A percentile compares a stretch with the other conserved stretches of the same genome.
These are phyloP conservation scores for Potentilla sterilis DNA, from an alignment of 306 rosid species.

Conservation along the genomic window DNA sequence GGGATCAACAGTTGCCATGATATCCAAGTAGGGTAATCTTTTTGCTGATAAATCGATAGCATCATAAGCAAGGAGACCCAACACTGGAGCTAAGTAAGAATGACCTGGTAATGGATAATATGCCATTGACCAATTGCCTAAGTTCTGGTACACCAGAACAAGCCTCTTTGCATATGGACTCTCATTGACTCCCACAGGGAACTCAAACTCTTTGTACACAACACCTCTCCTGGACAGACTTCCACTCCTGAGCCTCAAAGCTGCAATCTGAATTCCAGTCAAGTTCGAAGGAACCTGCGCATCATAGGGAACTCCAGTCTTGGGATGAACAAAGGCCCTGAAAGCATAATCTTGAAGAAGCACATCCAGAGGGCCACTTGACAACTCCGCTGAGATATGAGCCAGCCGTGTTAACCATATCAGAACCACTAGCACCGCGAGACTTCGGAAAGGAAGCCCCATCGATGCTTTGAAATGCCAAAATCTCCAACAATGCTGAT, in stretches of 20 bases:
- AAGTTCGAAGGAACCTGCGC: conserved; percentile 35
- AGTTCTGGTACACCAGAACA: conserved; percentile 85
- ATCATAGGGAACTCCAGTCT: conserved; percentile 29
- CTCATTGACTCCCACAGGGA: conserved; percentile 50
- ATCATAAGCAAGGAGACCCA: conserved; percentile 80
- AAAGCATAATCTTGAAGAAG: conserved; percentile 47
- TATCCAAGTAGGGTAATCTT: conserved; percentile 39
- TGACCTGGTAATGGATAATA: conserved; percentile 64
- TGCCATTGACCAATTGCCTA: conserved; percentile 55
- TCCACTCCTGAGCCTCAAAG: conserved; percentile 60
- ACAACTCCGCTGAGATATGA: conserved; percentile 42
- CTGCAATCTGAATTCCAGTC: conserved; percentile 39
- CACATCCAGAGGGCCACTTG: conserved; percentile 23
- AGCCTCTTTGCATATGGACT: conserved; percentile 73
- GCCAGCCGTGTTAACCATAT: conserved; percentile 44
- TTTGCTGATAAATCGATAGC: conserved; percentile 62
- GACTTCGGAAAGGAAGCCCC: conserved; percentile 60
- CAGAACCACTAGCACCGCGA: conserved; percentile 43
- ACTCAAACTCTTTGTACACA: conserved; percentile 61
- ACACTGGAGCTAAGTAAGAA: conserved; percentile 69
- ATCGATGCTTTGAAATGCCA: conserved; percentile 43
- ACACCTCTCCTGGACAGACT: conserved; percentile 75
- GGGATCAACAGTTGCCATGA: conserved; percentile 46
- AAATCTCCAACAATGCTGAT: conserved; percentile 39
- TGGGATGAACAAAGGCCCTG: conserved; percentile 31